These are phyloP conservation scores for Bocquillonia castaneifolia DNA, from an alignment of 441 rosid species.

Conservation along the genomic window DNA sequence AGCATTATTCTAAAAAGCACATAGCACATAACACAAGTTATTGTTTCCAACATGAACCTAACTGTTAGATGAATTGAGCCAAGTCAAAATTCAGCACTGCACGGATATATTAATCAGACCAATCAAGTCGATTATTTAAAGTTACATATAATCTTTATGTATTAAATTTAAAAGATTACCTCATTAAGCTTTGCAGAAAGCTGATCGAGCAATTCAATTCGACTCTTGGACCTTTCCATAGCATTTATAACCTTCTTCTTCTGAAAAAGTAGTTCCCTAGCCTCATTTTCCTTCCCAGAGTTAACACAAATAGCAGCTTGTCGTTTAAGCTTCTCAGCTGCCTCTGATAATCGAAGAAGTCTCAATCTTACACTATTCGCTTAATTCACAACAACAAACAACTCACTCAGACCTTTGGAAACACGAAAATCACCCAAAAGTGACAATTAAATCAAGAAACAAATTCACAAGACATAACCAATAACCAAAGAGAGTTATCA, in stretches of 20 bases:
- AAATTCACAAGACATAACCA: background rate
- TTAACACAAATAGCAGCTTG: constrained; percentile 62
- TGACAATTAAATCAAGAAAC: background rate
- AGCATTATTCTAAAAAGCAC: background rate
- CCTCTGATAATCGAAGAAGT: constrained; percentile 74
- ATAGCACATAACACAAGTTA: no score
- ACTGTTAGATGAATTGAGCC: no score
- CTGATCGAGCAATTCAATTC: constrained; percentile 62
- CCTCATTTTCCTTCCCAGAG: constrained; percentile 67
- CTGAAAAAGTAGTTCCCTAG: constrained; percentile 68
- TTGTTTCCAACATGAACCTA: no score
- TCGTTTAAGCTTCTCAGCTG: constrained; percentile 69
- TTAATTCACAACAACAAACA: constrained; percentile 20
- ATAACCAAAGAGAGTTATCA: background rate
- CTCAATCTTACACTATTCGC: constrained; percentile 68
- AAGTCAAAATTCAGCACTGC: no score
- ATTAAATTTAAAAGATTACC: constrained; percentile 48
- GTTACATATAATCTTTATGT: no score
- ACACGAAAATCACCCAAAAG: background rate
- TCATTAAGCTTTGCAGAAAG: constrained; percentile 66
- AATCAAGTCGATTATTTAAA: no score
- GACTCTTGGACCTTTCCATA: constrained; percentile 61
- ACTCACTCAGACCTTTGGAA: background rate
- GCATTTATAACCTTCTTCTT: constrained; percentile 80
- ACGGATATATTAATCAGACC: no score